Percentiles rank a stretch among this genome's conserved stretches.
phyloP scores from a whole-genome alignment of 2,329 filamentous ascomycete species.

The Cladobotryum mycophilum region DNA sequence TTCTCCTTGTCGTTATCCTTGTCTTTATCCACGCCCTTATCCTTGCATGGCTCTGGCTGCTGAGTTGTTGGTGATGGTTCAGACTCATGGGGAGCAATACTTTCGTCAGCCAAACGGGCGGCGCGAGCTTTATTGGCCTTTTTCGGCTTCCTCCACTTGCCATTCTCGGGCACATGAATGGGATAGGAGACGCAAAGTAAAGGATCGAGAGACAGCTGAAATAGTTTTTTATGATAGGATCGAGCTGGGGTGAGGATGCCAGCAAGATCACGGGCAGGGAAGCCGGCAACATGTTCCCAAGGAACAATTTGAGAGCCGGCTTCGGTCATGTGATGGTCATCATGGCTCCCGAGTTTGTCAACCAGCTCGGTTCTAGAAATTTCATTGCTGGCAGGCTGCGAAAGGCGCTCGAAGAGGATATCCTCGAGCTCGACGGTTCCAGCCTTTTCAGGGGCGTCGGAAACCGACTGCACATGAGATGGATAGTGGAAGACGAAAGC shows the following conservation, averaged over 20 bases:
- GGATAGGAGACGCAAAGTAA: constrained; percentile 77
- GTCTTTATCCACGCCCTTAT: constrained; percentile 15
- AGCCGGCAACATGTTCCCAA: constrained; percentile 69
- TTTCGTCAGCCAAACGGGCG: constrained; percentile 3
- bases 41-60: constrained; percentile 14
- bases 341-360: constrained; percentile 45
- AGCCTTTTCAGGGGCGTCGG: constrained; percentile 28
- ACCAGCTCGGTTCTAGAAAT: constrained; percentile 28
- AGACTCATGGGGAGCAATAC: constrained; percentile 28
- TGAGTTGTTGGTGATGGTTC: constrained; percentile 12
- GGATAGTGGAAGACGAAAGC: constrained; percentile 85
- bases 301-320: constrained; percentile 53
- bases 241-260: constrained; percentile 71
- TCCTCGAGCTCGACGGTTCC: constrained; percentile 44
- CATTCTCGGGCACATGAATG: constrained; percentile 73
- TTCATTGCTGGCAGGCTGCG: constrained; percentile 29
- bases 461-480: constrained; percentile 41
- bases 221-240: constrained; percentile 72
- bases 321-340: constrained; percentile 50
- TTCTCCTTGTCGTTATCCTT: constrained; percentile 27
- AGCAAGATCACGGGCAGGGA: constrained; percentile 70
- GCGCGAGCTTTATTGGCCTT: constrained; percentile 40
- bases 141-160: constrained; percentile 65
- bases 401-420: constrained; percentile 41
- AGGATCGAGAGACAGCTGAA: constrained; percentile 76